Evolutionary conservation across 2,329 filamentous ascomycete genomes (phyloP).

Genomic region (Aspergillus candidus): DNA sequence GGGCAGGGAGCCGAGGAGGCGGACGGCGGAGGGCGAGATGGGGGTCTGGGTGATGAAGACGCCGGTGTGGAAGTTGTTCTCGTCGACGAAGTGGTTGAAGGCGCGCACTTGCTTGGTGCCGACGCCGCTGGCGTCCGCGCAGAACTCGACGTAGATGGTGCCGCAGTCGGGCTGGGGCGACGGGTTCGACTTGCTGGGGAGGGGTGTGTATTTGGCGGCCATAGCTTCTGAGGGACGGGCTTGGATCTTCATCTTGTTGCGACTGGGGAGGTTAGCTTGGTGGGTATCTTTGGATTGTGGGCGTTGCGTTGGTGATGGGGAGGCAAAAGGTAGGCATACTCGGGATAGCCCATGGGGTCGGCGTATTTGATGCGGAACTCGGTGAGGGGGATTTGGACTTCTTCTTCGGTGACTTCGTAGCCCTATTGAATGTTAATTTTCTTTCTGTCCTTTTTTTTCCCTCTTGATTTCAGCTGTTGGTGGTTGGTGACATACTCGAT

Average conservation of each 20-base stretch:
- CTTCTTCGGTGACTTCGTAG: conserved; percentile 84
- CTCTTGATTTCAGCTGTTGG: neutral
- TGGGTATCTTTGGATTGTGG: conserved; percentile 5
- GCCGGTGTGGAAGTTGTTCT: conserved; percentile 78
- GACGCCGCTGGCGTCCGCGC: conserved; percentile 63
- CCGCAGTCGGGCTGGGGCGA: conserved; percentile 70
- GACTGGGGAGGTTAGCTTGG: conserved; percentile 47
- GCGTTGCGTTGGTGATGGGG: neutral
- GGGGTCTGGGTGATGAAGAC: conserved; percentile 81
- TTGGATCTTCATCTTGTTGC: conserved; percentile 78
- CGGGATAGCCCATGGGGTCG: conserved; percentile 64
- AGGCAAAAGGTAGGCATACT: conserved; percentile 51
- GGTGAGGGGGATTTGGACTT: conserved; percentile 80
- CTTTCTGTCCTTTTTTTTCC: neutral
- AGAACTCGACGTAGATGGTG: conserved; percentile 90
- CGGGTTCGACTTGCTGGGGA: conserved; percentile 62
- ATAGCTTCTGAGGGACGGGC: conserved; percentile 77
- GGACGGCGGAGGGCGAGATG: conserved; percentile 80
- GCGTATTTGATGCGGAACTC: conserved; percentile 69
- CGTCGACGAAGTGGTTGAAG: conserved; percentile 76
- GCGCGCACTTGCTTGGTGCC: conserved; percentile 88
- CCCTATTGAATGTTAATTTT: conserved; percentile 53
- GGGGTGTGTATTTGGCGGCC: conserved; percentile 74
- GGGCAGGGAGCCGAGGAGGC: conserved; percentile 72
- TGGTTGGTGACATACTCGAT: conserved; percentile 59